A percentile compares a stretch with the other conserved stretches of the same genome.
phyloP scores from a whole-genome alignment of 257 asterid species.

The Solanum peruvianum region DNA sequence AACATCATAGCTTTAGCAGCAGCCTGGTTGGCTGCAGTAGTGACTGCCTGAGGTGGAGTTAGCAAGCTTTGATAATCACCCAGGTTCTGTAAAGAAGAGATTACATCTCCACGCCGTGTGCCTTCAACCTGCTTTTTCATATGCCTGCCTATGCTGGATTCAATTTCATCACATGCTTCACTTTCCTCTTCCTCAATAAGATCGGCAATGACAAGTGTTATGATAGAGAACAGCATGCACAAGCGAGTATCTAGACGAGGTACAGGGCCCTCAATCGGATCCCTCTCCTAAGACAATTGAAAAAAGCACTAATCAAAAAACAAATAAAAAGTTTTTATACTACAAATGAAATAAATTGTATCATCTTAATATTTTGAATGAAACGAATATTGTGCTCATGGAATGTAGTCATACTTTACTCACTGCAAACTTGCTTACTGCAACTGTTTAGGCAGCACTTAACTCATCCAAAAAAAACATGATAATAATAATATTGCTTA shows the following conservation, averaged over 20 bases:
- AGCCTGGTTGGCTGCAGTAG: constrained; percentile 79
- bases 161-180: constrained; percentile 20
- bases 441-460: neutral
- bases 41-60: constrained; percentile 66
- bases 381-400: neutral
- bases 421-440: neutral
- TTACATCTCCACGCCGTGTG: constrained; percentile 49
- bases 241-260: constrained; percentile 91
- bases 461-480: neutral
- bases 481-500: neutral
- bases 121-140: constrained; percentile 21
- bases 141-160: constrained; percentile 10
- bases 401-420: neutral
- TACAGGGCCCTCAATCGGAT: constrained; percentile 96
- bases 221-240: constrained; percentile 76
- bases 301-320: neutral
- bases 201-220: constrained; percentile 82
- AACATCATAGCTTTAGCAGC: constrained; percentile 86
- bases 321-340: neutral
- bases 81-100: constrained; percentile 65
- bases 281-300: constrained; percentile 58
- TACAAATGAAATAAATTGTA: neutral
- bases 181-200: constrained; percentile 86
- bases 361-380: neutral
- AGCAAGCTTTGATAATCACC: constrained; percentile 70